Evolutionary conservation across 75 land plant genomes (phyloP).

Genomic region (Cunninghamia lanceolata): DNA sequence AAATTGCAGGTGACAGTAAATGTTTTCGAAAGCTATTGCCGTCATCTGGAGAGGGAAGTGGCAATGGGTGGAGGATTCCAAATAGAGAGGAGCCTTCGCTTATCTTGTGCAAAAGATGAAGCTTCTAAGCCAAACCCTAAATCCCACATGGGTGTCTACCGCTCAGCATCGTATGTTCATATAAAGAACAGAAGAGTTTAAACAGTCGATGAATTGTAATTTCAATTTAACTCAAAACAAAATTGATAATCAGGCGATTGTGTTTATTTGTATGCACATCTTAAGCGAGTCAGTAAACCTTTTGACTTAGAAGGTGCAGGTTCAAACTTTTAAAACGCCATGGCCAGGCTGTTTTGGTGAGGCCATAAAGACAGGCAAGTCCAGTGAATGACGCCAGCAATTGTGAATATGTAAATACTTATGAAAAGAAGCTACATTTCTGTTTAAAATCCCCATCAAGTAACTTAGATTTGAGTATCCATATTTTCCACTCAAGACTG

Average conservation of each 20-base stretch:
- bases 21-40: conserved; percentile 74
- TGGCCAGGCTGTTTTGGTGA: too few relatives aligned
- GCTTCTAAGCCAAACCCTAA: background rate
- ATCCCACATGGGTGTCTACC: background rate
- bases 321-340: too few relatives aligned
- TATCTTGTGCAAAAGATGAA: background rate
- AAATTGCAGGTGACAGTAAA: conserved; percentile 68
- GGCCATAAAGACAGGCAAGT: too few relatives aligned
- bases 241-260: too few relatives aligned
- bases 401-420: background rate
- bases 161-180: background rate
- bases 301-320: too few relatives aligned
- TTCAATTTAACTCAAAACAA: too few relatives aligned
- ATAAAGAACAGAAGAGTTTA: background rate
- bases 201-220: background rate
- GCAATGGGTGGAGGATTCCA: conserved; percentile 71
- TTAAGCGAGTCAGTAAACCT: too few relatives aligned
- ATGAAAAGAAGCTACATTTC: background rate
- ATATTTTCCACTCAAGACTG: too few relatives aligned
- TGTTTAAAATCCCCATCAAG: background rate
- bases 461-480: too few relatives aligned
- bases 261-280: too few relatives aligned
- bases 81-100: conserved; percentile 49
- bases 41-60: conserved; percentile 73
- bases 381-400: background rate